Base-by-base conservation (phyloP, 176 grass and related monocot species). In the Oryza officinalis region DNA sequence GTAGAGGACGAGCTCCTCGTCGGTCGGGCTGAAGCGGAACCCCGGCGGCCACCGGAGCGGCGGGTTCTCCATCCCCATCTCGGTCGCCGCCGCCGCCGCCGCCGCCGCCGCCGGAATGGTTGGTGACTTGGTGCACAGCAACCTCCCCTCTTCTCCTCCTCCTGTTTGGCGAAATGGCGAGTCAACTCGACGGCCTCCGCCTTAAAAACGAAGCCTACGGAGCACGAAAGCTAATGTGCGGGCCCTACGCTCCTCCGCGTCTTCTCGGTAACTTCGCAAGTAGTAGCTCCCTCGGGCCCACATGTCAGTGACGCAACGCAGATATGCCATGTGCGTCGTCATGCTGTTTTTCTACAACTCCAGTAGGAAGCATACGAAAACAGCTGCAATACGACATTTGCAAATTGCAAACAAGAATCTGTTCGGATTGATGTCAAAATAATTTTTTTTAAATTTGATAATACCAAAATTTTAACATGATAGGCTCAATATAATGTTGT, bases 11-110 rank as follows among this genome's bases (percentile, higher is more conserved):
- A 98, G 89, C 83, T 98, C 93, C 91, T 98, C 96, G 61, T 98
- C 96, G 5, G 96, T 98, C 63, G 96, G 96, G 80, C 93, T 95
- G 96, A 98, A 98, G 73, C 96, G 91, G 80, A 98, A 98, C 46
- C 96, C 96, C 65, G 91, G 93, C 28, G 96, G 96, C 93, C 91
- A 87, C 45, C 80, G 74, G 13, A 73, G 77, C 72, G 88, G 83
- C 78, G 72, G 26, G 66, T 37, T 46, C 72, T 65, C 83, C 83
- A 76, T 45, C 71, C 63, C 83, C 83, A 82, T 86, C 45, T 54
- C 57, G 8, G n/a, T 46, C 69, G 52, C 37, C 69, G 52, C 52
- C 52, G 80, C 17, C 78, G 82, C 35, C 52, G 80, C 35, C 52
- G 80, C 33, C 69, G 69, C 37, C 69, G 69, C 52, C 52, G 80